Evolutionary conservation across 768 basidiomycete species (phyloP), one percentile per base, ranked within the genome.

Genomic region (Tulasnella sp.): DNA sequence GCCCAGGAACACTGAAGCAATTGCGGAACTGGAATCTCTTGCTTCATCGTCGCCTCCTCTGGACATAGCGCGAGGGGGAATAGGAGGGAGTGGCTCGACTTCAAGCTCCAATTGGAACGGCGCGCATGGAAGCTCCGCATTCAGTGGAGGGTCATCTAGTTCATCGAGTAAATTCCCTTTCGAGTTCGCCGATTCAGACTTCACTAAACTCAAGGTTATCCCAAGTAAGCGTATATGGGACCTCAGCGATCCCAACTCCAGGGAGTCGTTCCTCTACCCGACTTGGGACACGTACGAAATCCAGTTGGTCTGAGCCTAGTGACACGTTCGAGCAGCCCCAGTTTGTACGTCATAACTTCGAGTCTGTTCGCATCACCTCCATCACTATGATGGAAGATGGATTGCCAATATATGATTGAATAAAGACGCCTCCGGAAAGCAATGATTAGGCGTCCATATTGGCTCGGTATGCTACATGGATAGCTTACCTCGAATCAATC

Each of bases 1-100:
- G 58, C 82, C 83, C 0, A 70, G 70, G n/a, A 85, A 83, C 64
- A 57, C 67, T 1, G 83, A 85, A 65, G 84, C 83, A 0, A 58
- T 77, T 7, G 69, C 74, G 11, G 84, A 85, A 63, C 69, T 86
- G 4, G 63, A 69, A 2, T 1, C 65, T 80, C 6, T 58, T 68
- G 19, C 67, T 67, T 1, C 63, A 64, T n/a, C n/a, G n/a, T n/a
- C n/a, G n/a, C n/a, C n/a, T n/a, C n/a, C n/a, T n/a, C n/a, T n/a
- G n/a, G n/a, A n/a, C n/a, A n/a, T n/a, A n/a, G n/a, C n/a, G n/a
- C n/a, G n/a, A n/a, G 40, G 21, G 51, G 50, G 15, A 40, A 42
- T 29, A 23, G 14, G 6, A n/a, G 23, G 34, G 4, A 37, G 39
- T 25, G 54, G 32, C n/a, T 48, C 43, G 2, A 50, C 32, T 23